These are phyloP conservation scores for Cladorrhinum samala DNA, from an alignment of 495 filamentous ascomycete genomes.

Conservation along the genomic window DNA sequence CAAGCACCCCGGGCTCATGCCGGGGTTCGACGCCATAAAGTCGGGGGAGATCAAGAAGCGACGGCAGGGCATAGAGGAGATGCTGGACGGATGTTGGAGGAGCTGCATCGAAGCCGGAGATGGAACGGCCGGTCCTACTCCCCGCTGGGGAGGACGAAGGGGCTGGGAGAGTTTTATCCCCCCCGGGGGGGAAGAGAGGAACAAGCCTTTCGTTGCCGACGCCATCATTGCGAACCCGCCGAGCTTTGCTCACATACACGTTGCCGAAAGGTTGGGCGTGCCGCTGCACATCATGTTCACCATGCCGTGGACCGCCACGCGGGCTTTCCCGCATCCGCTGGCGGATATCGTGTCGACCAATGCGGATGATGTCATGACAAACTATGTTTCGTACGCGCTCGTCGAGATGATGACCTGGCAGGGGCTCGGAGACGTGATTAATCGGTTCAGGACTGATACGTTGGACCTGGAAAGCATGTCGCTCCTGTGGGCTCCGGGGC, in stretches of 20 bases:
- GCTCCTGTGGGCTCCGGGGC: slow-evolving; percentile 58
- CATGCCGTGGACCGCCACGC: slow-evolving; percentile 58
- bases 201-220: slow-evolving; percentile 57
- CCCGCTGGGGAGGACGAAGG: slow-evolving; percentile 12
- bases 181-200: slow-evolving; percentile 12
- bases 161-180: slow-evolving; percentile 17
- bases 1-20: slow-evolving; percentile 69
- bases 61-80: slow-evolving; percentile 55
- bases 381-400: slow-evolving; percentile 68
- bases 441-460: slow-evolving; percentile 53
- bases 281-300: slow-evolving; percentile 63
- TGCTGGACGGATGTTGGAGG: slow-evolving; percentile 57
- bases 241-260: slow-evolving; percentile 60
- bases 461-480: slow-evolving; percentile 57
- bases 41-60: slow-evolving; percentile 57
- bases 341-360: slow-evolving; percentile 60
- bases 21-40: slow-evolving; percentile 56
- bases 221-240: slow-evolving; percentile 69
- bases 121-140: slow-evolving; percentile 17
- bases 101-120: slow-evolving; percentile 52
- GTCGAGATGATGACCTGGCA: slow-evolving; percentile 65
- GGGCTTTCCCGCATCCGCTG: slow-evolving; percentile 62
- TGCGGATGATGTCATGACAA: slow-evolving; percentile 51
- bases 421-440: slow-evolving; percentile 59
- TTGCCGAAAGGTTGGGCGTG: slow-evolving; percentile 58